Evolutionary conservation across 2,329 filamentous ascomycete genomes (phyloP).

Genomic region (Fusarium acutatum): DNA sequence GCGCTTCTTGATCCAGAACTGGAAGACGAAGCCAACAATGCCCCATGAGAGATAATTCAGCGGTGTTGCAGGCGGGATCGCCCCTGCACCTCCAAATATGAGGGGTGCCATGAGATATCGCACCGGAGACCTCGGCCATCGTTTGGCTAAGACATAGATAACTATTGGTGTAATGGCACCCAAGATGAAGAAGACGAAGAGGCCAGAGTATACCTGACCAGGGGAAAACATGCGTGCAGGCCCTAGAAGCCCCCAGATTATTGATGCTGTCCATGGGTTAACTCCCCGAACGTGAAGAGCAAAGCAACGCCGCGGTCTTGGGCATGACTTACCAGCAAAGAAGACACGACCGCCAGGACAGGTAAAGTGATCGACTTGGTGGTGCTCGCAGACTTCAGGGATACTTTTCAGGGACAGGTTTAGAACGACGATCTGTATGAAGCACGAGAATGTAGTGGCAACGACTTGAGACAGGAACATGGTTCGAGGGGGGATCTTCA

Average conservation of each 20-base stretch:
- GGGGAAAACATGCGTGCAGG: constrained; percentile 71
- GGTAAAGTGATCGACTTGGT: constrained; percentile 66
- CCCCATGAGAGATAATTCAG: constrained; percentile 81
- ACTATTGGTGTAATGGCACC: constrained; percentile 63
- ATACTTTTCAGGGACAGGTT: constrained; percentile 71
- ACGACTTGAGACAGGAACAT: constrained; percentile 74
- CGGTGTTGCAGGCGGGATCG: constrained; percentile 73
- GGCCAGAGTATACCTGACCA: constrained; percentile 67
- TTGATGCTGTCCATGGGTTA: no score
- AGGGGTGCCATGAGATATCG: constrained; percentile 68
- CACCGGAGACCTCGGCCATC: constrained; percentile 60
- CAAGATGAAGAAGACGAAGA: constrained; percentile 67
- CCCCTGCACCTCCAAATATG: constrained; percentile 67
- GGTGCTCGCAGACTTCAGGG: constrained; percentile 66
- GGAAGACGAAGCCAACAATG: constrained; percentile 75
- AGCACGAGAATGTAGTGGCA: constrained; percentile 71
- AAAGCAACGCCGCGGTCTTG: no score
- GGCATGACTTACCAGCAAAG: constrained; percentile 62
- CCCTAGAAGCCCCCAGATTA: constrained; percentile 72
- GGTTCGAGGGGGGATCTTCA: constrained; percentile 73
- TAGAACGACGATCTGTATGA: constrained; percentile 71
- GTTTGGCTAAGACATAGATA: constrained; percentile 59
- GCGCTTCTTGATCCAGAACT: constrained; percentile 70
- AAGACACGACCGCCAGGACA: constrained; percentile 72
- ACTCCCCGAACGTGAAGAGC: no score